A percentile compares a stretch with the other conserved stretches of the same genome.
These are phyloP conservation scores for Schizothecium vesticola DNA, from an alignment of 495 filamentous ascomycete genomes.

Conservation along the genomic window DNA sequence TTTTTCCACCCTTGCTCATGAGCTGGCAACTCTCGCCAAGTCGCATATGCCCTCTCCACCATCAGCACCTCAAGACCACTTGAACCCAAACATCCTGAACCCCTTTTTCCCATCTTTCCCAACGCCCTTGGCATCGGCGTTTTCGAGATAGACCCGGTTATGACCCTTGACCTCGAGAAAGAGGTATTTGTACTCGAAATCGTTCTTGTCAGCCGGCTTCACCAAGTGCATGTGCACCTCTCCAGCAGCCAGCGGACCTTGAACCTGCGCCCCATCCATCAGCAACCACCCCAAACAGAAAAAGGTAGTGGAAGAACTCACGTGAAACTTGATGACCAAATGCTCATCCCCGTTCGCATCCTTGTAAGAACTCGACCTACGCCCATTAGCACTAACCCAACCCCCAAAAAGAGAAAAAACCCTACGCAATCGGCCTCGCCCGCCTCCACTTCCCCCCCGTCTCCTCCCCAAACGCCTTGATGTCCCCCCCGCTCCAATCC, in stretches of 20 bases:
- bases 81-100: conserved; percentile 56
- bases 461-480: conserved; percentile 78
- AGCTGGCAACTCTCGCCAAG: not conserved
- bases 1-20: not conserved
- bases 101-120: conserved; percentile 38
- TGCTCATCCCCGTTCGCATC: conserved; percentile 76
- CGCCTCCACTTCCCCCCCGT: conserved; percentile 77
- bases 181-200: conserved; percentile 78
- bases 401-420: not conserved
- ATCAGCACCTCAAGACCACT: conserved; percentile 47
- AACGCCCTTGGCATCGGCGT: conserved; percentile 37
- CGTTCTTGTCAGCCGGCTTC: conserved; percentile 50
- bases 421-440: conserved; percentile 78
- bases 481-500: conserved; percentile 51
- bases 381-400: not conserved
- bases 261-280: conserved; percentile 53
- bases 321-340: conserved; percentile 82
- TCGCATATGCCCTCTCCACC: not conserved
- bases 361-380: conserved; percentile 58
- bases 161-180: conserved; percentile 67
- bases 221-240: conserved; percentile 72
- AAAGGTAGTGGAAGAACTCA: conserved; percentile 29
- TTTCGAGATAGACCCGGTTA: conserved; percentile 57
- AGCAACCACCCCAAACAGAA: conserved; percentile 12
- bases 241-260: conserved; percentile 72